These are phyloP conservation scores for Eucalyptus cloeziana DNA, from an alignment of 345 rosid species.

Conservation along the genomic window DNA sequence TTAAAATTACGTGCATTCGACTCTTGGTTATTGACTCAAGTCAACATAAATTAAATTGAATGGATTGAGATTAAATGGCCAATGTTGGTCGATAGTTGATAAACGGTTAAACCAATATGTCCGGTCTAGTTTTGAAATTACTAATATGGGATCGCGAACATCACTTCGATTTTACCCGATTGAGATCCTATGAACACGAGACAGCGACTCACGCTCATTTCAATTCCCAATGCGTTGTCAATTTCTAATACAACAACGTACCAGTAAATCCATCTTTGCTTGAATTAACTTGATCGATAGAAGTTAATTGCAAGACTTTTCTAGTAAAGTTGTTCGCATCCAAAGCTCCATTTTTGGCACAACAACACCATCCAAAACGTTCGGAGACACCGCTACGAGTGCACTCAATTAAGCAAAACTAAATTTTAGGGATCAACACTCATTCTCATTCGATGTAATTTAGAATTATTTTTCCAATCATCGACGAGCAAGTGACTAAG, in stretches of 20 bases:
- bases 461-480: not conserved
- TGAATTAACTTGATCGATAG: not conserved
- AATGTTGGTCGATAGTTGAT: not conserved
- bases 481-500: not conserved
- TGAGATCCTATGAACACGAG: not conserved
- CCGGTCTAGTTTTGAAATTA: not conserved
- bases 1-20: not conserved
- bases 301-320: not conserved
- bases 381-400: not conserved
- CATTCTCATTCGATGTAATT: not conserved
- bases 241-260: not conserved
- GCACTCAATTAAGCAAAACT: not conserved
- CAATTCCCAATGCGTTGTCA: not conserved
- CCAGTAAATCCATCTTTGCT: not conserved
- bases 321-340: not conserved
- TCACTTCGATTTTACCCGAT: not conserved
- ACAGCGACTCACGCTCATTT: not conserved
- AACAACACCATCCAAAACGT: not conserved
- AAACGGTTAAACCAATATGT: not conserved
- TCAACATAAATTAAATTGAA: not conserved
- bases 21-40: not conserved
- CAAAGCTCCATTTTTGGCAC: not conserved
- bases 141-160: not conserved
- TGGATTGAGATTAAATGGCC: not conserved
- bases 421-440: not conserved